A percentile compares a stretch with the other conserved stretches of the same genome.
phyloP scores from a whole-genome alignment of 345 rosid genomes.

The Syzygium grande region DNA sequence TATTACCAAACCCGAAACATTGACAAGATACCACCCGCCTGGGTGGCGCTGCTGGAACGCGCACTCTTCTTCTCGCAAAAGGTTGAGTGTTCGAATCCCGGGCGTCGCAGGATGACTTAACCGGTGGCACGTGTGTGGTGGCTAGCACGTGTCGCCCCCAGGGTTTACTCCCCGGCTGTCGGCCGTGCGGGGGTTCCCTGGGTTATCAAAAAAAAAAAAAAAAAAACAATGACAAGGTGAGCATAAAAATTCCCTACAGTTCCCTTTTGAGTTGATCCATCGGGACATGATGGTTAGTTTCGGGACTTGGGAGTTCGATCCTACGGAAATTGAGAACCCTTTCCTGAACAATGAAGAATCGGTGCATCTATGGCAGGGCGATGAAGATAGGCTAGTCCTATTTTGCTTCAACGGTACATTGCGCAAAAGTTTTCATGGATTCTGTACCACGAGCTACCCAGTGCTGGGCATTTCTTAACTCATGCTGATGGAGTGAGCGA shows the following conservation, averaged over 20 bases:
- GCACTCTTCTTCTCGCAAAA: no score
- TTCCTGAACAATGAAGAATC: slow-evolving; percentile 41
- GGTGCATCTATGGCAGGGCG: slow-evolving; percentile 67
- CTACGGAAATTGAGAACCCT: slow-evolving; percentile 48
- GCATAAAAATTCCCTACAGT: not conserved
- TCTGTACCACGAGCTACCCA: slow-evolving; percentile 37
- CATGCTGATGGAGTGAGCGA: slow-evolving; percentile 40
- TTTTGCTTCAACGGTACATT: slow-evolving; percentile 32
- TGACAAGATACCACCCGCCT: no score
- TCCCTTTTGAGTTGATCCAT: slow-evolving; percentile 27
- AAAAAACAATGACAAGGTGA: slow-evolving; percentile 42
- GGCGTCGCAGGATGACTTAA: no score
- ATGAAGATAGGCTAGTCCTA: slow-evolving; percentile 51
- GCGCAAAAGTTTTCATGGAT: slow-evolving; percentile 40
- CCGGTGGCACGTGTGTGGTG: no score
- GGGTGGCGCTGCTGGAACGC: no score
- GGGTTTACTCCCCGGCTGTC: no score
- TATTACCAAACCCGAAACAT: not conserved
- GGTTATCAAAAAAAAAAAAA: no score
- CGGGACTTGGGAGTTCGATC: slow-evolving; percentile 70
- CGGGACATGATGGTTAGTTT: slow-evolving; percentile 52
- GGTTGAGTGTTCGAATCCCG: no score
- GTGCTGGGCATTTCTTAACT: slow-evolving; percentile 40
- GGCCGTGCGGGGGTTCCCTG: no score
- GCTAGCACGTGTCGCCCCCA: no score